Evolutionary conservation across 208 protist species (phyloP), one percentile per base, ranked within the genome.

Genomic region (Porcisia deanei): DNA sequence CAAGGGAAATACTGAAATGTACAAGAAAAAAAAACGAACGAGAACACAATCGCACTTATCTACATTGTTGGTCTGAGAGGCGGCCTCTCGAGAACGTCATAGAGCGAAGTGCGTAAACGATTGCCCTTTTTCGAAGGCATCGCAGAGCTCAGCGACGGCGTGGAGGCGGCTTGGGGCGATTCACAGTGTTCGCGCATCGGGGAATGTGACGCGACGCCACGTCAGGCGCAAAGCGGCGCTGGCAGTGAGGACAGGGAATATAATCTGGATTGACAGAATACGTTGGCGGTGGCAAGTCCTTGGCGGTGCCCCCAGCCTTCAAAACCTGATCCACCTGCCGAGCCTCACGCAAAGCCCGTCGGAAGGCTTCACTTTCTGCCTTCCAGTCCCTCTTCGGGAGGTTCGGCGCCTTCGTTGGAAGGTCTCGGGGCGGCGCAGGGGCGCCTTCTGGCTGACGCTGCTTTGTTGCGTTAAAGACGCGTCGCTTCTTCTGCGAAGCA

Each of bases 141-240:
- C 41, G 45, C 0, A 4, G 65, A 18, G 7, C 43, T 71, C 53
- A 81, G 7, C 90, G 86, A 14, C 87, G 86, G 37, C 80, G 84
- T 47, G 94, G 94, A 1, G 94, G 94, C 20, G 94, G 86, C 77
- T 96, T 98, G 1, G 94, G 93, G 25, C 83, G 75, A 66, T 96
- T 95, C 0, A 95, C 65, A 2, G 93, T 98, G 25, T 37, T 93
- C 37, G 90, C 90, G 47, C 94, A 98, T 43, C 77, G 80, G 18
- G 95, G 95, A 70, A 98, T 97, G 75, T 98, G 95, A 25, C 93
- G 80, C 76, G 90, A 86, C 20, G 93, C 93, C 18, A 92, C 90
- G 43, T 94, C 87, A 20, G 88, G 81, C 3, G 89, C 90, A 83
- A 98, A 98, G 34, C 93, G 88, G 18, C 95, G 85, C 52, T 81